Conservation (phyloP, 495 filamentous ascomycete species). For the Aspergillus sclerotiicarbonarius region DNA sequence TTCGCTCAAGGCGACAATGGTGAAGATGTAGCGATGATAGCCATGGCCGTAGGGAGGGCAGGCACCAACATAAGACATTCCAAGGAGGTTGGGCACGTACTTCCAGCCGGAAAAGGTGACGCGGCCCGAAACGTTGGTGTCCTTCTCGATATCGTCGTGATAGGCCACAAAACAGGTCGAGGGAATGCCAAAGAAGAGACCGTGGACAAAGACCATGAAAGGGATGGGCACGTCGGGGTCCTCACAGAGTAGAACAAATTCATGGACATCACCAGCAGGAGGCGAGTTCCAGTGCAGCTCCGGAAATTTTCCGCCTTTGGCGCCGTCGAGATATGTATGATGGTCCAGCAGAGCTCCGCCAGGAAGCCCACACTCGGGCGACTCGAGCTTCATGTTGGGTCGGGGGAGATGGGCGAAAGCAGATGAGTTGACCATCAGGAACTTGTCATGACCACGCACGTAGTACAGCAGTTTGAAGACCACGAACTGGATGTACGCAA, state of each 20-base stretch:
- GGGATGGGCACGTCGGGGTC: conserved; percentile 52
- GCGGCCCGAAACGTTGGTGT: conserved; percentile 15
- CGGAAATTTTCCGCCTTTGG: conserved; percentile 39
- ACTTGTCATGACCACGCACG: conserved; percentile 29
- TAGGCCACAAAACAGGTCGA: conserved; percentile 27
- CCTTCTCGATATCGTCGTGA: conserved; percentile 30
- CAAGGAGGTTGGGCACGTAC: conserved; percentile 35
- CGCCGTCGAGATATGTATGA: conserved; percentile 35
- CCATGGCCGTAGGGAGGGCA: conserved; percentile 47
- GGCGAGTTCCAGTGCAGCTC: conserved; percentile 39
- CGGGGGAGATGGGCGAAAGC: conserved; percentile 31
- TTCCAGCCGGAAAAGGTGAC: conserved; percentile 38
- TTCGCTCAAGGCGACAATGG: conserved; percentile 46
- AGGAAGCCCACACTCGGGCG: conserved; percentile 38
- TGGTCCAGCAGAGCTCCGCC: conserved; percentile 33
- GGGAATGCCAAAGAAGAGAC: conserved; percentile 45
- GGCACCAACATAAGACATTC: conserved; percentile 37
- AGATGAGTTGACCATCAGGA: conserved; percentile 23
- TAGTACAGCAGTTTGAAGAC: conserved; percentile 24
- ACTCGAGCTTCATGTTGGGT: conserved; percentile 42
- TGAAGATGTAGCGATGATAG: conserved; percentile 49
- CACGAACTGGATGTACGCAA: conserved; percentile 25
- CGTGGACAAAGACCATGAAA: conserved; percentile 42
- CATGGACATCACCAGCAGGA: conserved; percentile 27
- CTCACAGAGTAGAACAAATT: conserved; percentile 51